Evolutionary conservation across 2,329 filamentous ascomycete genomes (phyloP), one percentile per base, ranked within the genome.

Genomic region (Arthrobotrys pseudoclavata): DNA sequence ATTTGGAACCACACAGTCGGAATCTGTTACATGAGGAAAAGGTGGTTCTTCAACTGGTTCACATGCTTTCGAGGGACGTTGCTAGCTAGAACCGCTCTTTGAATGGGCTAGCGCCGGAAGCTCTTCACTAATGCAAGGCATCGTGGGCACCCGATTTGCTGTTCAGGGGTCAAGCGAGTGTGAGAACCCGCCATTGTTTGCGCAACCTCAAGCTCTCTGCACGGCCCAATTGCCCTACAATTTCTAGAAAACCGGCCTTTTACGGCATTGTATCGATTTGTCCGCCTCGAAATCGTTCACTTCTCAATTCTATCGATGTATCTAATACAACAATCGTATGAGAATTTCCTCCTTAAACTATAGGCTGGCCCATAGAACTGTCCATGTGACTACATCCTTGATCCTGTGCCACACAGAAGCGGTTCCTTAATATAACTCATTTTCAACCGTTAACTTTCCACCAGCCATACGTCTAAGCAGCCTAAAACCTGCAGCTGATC

Each of bases 371-470:
- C 20, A 26, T n/a, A 42, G 6, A 60, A 26, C 13, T 6, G 31
- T 24, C 2, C 55, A 60, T 40, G 55, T 60, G 55, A 60, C 55
- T 10, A 24, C 34, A 60, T 13, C 34, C 52, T 57, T 24, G 20
- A 5, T 60, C 34, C 55, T 60, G 55, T 60, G 55, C 55, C 55
- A 20, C 55, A 60, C 13, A 45, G 2, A 18, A 9, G n/a, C 42
- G 9, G 34, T 42, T 42, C 20, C 53, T 60, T 60, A 60, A 60
- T 60, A 60, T 60, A 60, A 34, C 9, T 42, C 20, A 18, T 45
- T 20, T 15, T 24, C 18, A 24, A 42, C 55, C 55, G 5, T 60
- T 5, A 4, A 13, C 7, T 57, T 57, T 57, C 6, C 29, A 40
- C 10, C 18, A 60, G n/a, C 55, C 55, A 42, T 42, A 12, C 20